A percentile compares a stretch with the other conserved stretches of the same genome.
phyloP scores from a whole-genome alignment of 768 basidiomycete genomes.

The Auriscalpium vulgare region DNA sequence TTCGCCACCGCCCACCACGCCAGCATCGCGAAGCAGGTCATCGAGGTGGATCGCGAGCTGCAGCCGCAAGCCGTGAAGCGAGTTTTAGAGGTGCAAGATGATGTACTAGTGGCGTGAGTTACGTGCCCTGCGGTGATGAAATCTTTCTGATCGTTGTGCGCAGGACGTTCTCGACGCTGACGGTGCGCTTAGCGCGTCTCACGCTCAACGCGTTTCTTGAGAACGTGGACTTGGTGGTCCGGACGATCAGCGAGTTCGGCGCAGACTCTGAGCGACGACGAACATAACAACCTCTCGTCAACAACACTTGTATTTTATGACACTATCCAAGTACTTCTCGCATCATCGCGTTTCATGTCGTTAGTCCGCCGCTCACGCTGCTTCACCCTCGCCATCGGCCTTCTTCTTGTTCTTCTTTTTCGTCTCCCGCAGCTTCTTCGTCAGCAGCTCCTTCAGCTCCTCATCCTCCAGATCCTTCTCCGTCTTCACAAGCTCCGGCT shows the following conservation, averaged over 20 bases:
- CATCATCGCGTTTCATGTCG: slow-evolving; percentile 16
- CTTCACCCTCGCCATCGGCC: slow-evolving; percentile 48
- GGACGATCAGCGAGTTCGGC: slow-evolving; percentile 76
- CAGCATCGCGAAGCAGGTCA: slow-evolving; percentile 68
- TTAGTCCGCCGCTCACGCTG: slow-evolving; percentile 30
- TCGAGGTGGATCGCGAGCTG: slow-evolving; percentile 82
- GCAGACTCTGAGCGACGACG: slow-evolving; percentile 42
- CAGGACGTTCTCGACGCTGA: slow-evolving; percentile 71
- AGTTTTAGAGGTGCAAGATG: slow-evolving; percentile 55
- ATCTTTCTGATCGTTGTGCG: slow-evolving; percentile 2
- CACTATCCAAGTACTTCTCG: slow-evolving; percentile 14
- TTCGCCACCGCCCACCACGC: slow-evolving; percentile 73
- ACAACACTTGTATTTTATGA: slow-evolving; percentile 9
- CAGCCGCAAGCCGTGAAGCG: slow-evolving; percentile 76
- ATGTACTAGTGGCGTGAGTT: slow-evolving; percentile 70
- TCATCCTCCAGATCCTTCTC: slow-evolving; percentile 87
- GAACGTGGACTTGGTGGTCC: slow-evolving; percentile 77
- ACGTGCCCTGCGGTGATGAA: not conserved
- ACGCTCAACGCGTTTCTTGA: slow-evolving; percentile 84
- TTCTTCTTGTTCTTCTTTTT: slow-evolving; percentile 93
- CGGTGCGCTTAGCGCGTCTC: slow-evolving; percentile 78
- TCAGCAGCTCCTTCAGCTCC: slow-evolving; percentile 71
- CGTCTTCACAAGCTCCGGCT: slow-evolving; percentile 82
- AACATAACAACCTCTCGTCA: slow-evolving; percentile 4
- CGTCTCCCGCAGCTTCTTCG: slow-evolving; percentile 74